Base-by-base conservation (phyloP, 768 basidiomycete genomes). In the Rossbeevera mucosa region DNA sequence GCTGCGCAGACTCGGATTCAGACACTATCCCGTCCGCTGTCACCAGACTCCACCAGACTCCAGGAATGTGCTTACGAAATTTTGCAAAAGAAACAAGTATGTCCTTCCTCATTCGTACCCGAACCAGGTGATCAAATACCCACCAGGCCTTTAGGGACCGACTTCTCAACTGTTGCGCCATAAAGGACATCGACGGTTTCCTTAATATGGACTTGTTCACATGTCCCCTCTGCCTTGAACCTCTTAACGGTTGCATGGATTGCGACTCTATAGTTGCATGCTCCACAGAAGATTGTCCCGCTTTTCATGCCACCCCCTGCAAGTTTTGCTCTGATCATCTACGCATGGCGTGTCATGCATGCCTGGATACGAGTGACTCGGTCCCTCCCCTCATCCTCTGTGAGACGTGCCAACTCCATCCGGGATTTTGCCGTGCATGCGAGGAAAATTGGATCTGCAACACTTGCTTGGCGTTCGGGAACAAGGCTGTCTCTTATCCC, bases 231-330 rank as follows among this genome's bases (percentile, higher is more conserved):
- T 60, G 59, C 46, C 29, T 1, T 20, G 0, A 0, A 7, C 45
- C 44, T 26, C 25, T 59, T 20, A 1, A 25, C 1, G 20, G 22
- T 26, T 59, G 59, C 21, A 2, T 47, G 31, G 43, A 61, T n/a
- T 60, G 59, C 28, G 51, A 58, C 25, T 20, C 42, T 9, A 36
- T 24, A 22, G 46, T 61, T 6, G 26, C 51, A 26, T 61, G 51
- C 47, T 0, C 5, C 42, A 13, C 1, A 7, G 0, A 8, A 12
- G 2, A 2, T 1, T 59, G 59, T 28, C 20, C 1, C 16, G 56
- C 43, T 12, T 31, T 49, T 22, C n/a, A 24, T 18, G 20, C 30
- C 41, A 24, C 40, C 16, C 43, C 30, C 20, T 53, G 43, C 40
- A 36, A 53, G 22, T 18, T 14, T 2, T 60, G 59, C 44, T 40